Conservation (phyloP, 768 basidiomycete genomes). For the Epithele typhae region DNA sequence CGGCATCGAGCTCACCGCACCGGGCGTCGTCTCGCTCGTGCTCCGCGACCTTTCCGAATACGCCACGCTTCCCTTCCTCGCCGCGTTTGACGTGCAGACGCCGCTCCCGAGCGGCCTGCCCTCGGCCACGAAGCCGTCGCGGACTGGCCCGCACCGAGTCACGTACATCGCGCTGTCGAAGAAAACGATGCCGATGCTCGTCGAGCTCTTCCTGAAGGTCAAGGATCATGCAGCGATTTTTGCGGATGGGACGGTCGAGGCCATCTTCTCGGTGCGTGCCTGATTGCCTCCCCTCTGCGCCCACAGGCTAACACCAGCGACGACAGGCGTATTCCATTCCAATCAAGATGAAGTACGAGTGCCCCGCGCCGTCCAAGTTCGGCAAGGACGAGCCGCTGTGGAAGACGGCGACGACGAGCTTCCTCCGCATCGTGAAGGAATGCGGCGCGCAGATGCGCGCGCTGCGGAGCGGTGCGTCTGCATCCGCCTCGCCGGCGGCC, state of each 20-base stretch:
- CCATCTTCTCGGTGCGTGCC: constrained; percentile 63
- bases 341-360: constrained; percentile 92
- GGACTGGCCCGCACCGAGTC: constrained; percentile 48
- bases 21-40: constrained; percentile 66
- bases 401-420: constrained; percentile 89
- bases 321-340: constrained; percentile 82
- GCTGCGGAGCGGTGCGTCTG: constrained; percentile 44
- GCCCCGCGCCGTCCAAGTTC: constrained; percentile 83
- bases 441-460: constrained; percentile 48
- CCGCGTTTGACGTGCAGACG: constrained; percentile 58
- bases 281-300: background rate
- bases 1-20: constrained; percentile 57
- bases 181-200: constrained; percentile 78
- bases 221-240: constrained; percentile 61
- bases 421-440: constrained; percentile 70
- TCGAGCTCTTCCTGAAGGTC: constrained; percentile 71
- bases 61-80: constrained; percentile 81
- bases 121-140: constrained; percentile 19
- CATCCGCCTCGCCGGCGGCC: background rate
- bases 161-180: constrained; percentile 92
- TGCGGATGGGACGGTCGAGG: constrained; percentile 78
- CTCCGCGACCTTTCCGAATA: constrained; percentile 85
- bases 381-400: constrained; percentile 87
- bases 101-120: constrained; percentile 3
- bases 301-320: background rate